These are phyloP conservation scores for Cladosporium sp. DNA, from an alignment of 2,329 filamentous ascomycete genomes.

Conservation along the genomic window DNA sequence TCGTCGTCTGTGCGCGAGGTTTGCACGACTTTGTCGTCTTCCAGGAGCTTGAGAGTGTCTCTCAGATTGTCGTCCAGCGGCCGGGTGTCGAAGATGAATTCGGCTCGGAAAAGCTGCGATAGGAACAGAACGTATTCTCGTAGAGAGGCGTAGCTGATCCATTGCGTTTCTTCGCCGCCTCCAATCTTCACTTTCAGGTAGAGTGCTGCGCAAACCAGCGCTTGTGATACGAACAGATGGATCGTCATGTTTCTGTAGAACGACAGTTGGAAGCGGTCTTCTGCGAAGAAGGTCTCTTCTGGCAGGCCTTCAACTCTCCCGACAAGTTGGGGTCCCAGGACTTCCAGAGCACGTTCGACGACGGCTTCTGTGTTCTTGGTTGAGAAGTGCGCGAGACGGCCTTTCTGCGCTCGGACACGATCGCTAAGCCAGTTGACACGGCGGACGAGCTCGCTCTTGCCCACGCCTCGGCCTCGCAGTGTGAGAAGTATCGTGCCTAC, in stretches of 20 bases:
- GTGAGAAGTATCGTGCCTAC: conserved; percentile 93
- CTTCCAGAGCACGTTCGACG: conserved; percentile 84
- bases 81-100: conserved; percentile 94
- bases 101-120: conserved; percentile 87
- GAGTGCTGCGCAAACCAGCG: conserved; percentile 82
- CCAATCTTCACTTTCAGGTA: conserved; percentile 89
- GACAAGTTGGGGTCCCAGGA: conserved; percentile 84
- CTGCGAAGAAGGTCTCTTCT: conserved; percentile 90
- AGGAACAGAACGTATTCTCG: conserved; percentile 80
- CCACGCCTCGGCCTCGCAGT: conserved; percentile 84
- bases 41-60: conserved; percentile 71
- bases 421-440: conserved; percentile 87
- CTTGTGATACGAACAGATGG: conserved; percentile 92
- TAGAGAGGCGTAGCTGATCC: conserved; percentile 62
- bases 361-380: conserved; percentile 74
- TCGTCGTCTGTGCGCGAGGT: conserved; percentile 56
- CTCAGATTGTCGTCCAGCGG: conserved; percentile 77
- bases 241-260: conserved; percentile 99
- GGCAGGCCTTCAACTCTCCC: conserved; percentile 73
- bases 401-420: conserved; percentile 78
- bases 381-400: conserved; percentile 90
- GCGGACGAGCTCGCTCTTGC: conserved; percentile 77
- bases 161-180: conserved; percentile 74
- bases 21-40: conserved; percentile 72
- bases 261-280: conserved; percentile 90